Evolutionary conservation across 305 asterid species (phyloP).

Genomic region (Solanum aculeatissimum): DNA sequence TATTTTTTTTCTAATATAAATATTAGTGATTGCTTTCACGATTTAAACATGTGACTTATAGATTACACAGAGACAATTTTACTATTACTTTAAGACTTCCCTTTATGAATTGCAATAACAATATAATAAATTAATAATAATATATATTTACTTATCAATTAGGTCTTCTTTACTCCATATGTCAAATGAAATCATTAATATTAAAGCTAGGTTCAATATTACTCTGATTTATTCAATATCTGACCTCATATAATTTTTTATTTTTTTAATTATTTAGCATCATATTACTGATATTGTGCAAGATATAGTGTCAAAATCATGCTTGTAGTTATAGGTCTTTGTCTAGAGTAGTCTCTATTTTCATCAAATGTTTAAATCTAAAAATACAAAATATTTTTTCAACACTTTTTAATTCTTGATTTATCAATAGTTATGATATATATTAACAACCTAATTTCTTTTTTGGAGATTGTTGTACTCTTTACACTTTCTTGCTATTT

Average conservation of each 20-base stretch:
- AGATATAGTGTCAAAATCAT: not conserved
- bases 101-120: not conserved
- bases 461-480: not conserved
- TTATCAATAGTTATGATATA: not conserved
- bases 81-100: not conserved
- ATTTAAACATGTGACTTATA: too few species aligned
- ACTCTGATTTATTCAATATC: too few species aligned
- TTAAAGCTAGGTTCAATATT: too few species aligned
- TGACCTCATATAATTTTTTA: too few species aligned
- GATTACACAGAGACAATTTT: not conserved
- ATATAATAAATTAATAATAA: not conserved
- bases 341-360: too few species aligned
- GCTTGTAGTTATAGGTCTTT: not conserved
- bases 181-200: not conserved
- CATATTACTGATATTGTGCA: not conserved
- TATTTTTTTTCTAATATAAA: too few species aligned
- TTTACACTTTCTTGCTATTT: not conserved
- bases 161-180: not conserved
- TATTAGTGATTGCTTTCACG: too few species aligned
- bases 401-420: not conserved
- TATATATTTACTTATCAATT: not conserved
- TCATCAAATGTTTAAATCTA: too few species aligned
- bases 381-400: too few species aligned
- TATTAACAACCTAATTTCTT: too few species aligned
- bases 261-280: too few species aligned